Conservation (phyloP, 2,329 filamentous ascomycete genomes). For the Cordyceps javanica region DNA sequence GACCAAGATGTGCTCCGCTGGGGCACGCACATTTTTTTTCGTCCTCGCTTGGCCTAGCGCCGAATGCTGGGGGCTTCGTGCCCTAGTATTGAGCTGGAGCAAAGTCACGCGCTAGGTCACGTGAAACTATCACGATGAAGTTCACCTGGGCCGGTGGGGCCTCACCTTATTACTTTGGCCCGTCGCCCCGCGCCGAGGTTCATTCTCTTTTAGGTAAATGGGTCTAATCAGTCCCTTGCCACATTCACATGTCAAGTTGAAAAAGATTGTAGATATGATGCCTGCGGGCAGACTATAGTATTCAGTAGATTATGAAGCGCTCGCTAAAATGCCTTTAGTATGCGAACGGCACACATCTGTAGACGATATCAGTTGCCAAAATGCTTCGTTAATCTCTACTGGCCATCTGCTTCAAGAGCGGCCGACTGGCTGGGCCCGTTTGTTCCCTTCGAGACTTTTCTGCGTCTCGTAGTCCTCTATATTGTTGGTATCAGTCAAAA, state of each 20-base stretch:
- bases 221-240: background rate
- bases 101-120: slow-evolving; percentile 10
- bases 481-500: slow-evolving; percentile 11
- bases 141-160: background rate
- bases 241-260: slow-evolving; percentile 3
- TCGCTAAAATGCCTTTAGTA: slow-evolving; percentile 8
- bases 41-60: slow-evolving; percentile 19
- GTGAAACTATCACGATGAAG: slow-evolving; percentile 7
- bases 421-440: slow-evolving; percentile 9
- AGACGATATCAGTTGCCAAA: slow-evolving; percentile 5
- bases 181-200: slow-evolving; percentile 4
- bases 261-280: background rate
- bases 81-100: slow-evolving; percentile 23
- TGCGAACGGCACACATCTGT: slow-evolving; percentile 4
- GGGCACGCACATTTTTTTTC: slow-evolving; percentile 25
- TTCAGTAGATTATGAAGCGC: slow-evolving; percentile 5
- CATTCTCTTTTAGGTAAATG: background rate
- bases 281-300: slow-evolving; percentile 1
- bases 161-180: background rate
- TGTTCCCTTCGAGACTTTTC: slow-evolving; percentile 10
- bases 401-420: slow-evolving; percentile 3
- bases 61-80: slow-evolving; percentile 25
- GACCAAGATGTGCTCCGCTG: slow-evolving; percentile 23
- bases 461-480: slow-evolving; percentile 10
- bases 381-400: background rate